Conservation (phyloP, 2,329 filamentous ascomycete species). For the Capronia epimyces region DNA sequence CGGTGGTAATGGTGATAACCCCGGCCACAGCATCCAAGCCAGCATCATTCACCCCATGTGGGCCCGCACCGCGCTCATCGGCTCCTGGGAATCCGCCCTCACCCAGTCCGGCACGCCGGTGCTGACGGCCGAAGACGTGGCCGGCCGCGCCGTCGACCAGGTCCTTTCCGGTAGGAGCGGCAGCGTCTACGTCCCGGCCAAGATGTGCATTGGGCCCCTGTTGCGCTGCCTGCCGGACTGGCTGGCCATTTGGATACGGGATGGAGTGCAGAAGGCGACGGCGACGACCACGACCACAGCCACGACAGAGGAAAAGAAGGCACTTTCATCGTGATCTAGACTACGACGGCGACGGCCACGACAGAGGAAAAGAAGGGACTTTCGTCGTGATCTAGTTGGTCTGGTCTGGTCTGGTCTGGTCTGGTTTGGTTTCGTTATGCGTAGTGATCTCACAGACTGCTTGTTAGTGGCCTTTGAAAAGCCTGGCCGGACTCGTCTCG, state of each 20-base stretch:
- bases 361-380: no score
- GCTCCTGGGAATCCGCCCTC: slow-evolving; percentile 50
- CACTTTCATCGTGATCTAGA: background rate
- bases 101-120: slow-evolving; percentile 47
- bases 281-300: background rate
- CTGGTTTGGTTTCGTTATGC: no score
- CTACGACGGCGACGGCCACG: no score
- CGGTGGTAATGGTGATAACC: background rate
- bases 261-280: background rate
- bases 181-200: slow-evolving; percentile 28
- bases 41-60: slow-evolving; percentile 24
- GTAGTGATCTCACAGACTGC: no score
- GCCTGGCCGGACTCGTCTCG: no score
- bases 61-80: slow-evolving; percentile 20
- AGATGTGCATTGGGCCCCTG: slow-evolving; percentile 30
- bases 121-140: slow-evolving; percentile 45
- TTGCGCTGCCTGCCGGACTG: slow-evolving; percentile 55
- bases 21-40: slow-evolving; percentile 19
- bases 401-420: no score
- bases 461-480: no score
- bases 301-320: background rate
- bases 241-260: slow-evolving; percentile 37
- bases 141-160: slow-evolving; percentile 56
- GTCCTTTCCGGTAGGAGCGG: slow-evolving; percentile 46
- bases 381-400: no score